Evolutionary conservation across 495 filamentous ascomycete genomes (phyloP), one percentile per base, ranked within the genome.

Genomic region (Hyaloscypha bicolor): DNA sequence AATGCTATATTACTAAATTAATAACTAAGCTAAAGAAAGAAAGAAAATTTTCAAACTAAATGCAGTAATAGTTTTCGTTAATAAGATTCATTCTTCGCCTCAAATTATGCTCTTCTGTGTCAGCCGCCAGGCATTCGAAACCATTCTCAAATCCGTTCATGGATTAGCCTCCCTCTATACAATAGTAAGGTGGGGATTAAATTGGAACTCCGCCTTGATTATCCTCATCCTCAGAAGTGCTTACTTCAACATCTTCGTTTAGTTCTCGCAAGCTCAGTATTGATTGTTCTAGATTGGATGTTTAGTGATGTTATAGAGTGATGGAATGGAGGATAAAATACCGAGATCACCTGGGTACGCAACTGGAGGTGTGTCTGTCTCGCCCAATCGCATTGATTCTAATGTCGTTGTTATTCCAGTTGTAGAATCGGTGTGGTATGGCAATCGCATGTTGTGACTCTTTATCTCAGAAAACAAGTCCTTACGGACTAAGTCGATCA

Each of bases 401-500:
- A 48, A 14, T 48, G 42, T 48, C 42, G 42, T 48, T 48, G 42
- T 48, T 48, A 48, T 48, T 48, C 42, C 42, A 19, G 42, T 48
- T 48, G 42, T 48, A 48, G 42, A 48, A 48, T 48, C 42, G 42
- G 42, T 48, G 42, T 48, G 42, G 42, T 48, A 48, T 48, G 42
- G 42, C 42, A 48, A 48, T 48, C 42, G 42, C 42, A 48, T 48
- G 42, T 48, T 48, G 42, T 12, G 42, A 48, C 42, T 48, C 42
- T 48, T 48, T 48, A 48, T 48, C 42, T 48, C 42, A 48, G 42
- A 48, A 48, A 12, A 16, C 42, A 48, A 48, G 9, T 48, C 42
- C 4, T 48, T 12, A 48, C 42, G 42, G 42, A 48, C 42, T 6
- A 48, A 48, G 42, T 19, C 16, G 42, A 48, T 48, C 42, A 48